Percentiles rank a stretch among this genome's conserved stretches.
These are phyloP conservation scores for Helicocarpus griseus DNA, from an alignment of 2,329 filamentous ascomycete genomes.

Conservation along the genomic window DNA sequence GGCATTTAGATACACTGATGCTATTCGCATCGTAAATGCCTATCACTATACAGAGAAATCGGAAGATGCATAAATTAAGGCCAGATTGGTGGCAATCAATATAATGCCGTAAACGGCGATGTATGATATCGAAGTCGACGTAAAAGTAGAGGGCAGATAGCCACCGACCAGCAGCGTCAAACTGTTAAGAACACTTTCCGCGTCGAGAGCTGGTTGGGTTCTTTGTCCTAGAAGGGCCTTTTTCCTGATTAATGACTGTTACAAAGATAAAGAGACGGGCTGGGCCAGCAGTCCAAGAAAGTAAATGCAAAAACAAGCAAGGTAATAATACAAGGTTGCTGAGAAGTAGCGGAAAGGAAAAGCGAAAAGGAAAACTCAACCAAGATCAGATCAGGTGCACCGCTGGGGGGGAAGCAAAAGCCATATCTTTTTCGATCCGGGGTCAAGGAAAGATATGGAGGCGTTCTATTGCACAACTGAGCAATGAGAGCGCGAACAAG, in stretches of 20 bases:
- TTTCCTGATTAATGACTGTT: not conserved
- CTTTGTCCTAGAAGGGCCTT: not conserved
- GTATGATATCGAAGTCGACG: not conserved
- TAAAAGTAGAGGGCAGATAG: not conserved
- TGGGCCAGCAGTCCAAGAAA: not conserved
- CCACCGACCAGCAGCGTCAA: not conserved
- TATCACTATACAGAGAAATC: not conserved
- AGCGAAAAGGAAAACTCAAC: not conserved
- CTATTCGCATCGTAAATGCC: conserved; percentile 1
- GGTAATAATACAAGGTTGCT: not conserved
- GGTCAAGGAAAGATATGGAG: not conserved
- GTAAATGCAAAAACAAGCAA: not conserved
- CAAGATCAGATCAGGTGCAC: not conserved
- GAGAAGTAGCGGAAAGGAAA: not conserved
- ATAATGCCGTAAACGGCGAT: no score
- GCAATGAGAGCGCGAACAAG: not conserved
- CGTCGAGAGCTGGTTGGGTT: not conserved
- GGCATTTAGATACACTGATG: not conserved
- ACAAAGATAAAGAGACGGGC: not conserved
- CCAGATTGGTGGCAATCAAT: not conserved
- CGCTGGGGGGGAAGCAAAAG: not conserved
- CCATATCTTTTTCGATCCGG: not conserved
- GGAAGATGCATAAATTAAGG: not conserved
- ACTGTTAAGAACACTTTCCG: not conserved
- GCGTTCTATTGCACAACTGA: not conserved